These are phyloP conservation scores for Apophysomyces sp. DNA, from an alignment of 371 early-diverging fungal genomes.

Conservation along the genomic window DNA sequence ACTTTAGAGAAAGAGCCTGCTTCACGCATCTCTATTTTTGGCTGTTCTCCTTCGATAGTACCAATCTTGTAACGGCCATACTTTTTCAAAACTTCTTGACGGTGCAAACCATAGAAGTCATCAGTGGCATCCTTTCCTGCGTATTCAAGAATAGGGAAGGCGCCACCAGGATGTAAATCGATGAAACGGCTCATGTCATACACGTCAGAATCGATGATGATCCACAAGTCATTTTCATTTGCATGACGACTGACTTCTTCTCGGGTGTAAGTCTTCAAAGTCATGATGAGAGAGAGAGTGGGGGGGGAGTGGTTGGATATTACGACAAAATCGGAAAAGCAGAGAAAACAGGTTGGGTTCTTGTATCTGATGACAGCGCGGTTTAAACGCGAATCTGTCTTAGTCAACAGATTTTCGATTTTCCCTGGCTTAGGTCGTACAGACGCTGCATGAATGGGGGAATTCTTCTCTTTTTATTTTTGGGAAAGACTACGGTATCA, in stretches of 20 bases:
- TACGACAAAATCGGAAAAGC: too few relatives aligned
- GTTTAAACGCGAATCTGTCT: too few relatives aligned
- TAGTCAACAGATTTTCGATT: too few relatives aligned
- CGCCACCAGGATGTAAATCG: constrained; percentile 85
- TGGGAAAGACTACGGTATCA: neutral
- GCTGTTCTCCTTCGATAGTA: constrained; percentile 34
- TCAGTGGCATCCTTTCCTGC: constrained; percentile 34
- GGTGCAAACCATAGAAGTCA: constrained; percentile 67
- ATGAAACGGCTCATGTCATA: constrained; percentile 92
- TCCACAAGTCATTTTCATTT: constrained; percentile 82
- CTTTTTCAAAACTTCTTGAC: constrained; percentile 59
- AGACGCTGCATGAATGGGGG: too few relatives aligned
- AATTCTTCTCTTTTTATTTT: too few relatives aligned
- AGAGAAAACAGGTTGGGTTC: too few relatives aligned
- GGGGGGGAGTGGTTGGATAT: neutral
- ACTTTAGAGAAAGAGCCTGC: constrained; percentile 48
- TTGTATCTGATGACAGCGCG: too few relatives aligned
- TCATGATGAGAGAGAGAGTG: constrained; percentile 6
- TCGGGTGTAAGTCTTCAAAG: constrained; percentile 48
- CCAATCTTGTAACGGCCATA: constrained; percentile 46
- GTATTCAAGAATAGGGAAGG: constrained; percentile 57
- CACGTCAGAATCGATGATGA: constrained; percentile 79
- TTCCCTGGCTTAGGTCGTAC: too few relatives aligned
- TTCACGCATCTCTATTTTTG: constrained; percentile 22
- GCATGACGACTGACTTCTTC: constrained; percentile 81